These are phyloP conservation scores for Ophiostoma montium DNA, from an alignment of 2,329 filamentous ascomycete genomes.

Conservation along the genomic window DNA sequence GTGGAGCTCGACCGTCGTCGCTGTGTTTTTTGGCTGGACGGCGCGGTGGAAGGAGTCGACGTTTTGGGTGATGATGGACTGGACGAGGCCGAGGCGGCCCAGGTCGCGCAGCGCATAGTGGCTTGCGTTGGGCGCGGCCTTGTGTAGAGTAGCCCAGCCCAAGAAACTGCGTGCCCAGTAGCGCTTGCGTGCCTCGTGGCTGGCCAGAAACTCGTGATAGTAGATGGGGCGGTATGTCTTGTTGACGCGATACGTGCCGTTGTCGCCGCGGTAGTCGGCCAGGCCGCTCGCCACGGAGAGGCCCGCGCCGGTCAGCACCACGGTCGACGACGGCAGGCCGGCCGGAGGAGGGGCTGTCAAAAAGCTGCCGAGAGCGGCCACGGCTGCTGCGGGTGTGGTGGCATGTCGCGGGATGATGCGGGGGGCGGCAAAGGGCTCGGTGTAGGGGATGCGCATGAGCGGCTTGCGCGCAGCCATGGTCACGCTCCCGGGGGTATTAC, in stretches of 20 bases:
- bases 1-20: slow-evolving; percentile 65
- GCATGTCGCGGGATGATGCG: slow-evolving; percentile 62
- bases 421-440: slow-evolving; percentile 63
- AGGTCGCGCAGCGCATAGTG: slow-evolving; percentile 67
- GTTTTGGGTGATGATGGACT: slow-evolving; percentile 80
- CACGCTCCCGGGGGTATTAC: too few relatives aligned
- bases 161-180: slow-evolving; percentile 96
- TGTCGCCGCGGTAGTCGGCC: slow-evolving; percentile 78
- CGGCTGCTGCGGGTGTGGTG: slow-evolving; percentile 53
- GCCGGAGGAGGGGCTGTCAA: slow-evolving; percentile 45
- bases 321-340: slow-evolving; percentile 32
- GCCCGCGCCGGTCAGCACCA: slow-evolving; percentile 63
- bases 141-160: slow-evolving; percentile 73
- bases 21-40: slow-evolving; percentile 56
- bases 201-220: slow-evolving; percentile 72
- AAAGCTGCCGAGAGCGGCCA: slow-evolving; percentile 66
- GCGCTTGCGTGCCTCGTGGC: slow-evolving; percentile 72
- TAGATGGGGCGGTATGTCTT: slow-evolving; percentile 85
- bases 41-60: slow-evolving; percentile 84
- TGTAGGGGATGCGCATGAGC: slow-evolving; percentile 83
- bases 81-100: slow-evolving; percentile 56
- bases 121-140: slow-evolving; percentile 63
- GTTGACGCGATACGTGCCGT: slow-evolving; percentile 88
- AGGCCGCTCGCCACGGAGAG: slow-evolving; percentile 88
- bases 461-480: slow-evolving; percentile 39